Conservation (phyloP, 495 filamentous ascomycete species). For the Podospora pseudoanserina region DNA sequence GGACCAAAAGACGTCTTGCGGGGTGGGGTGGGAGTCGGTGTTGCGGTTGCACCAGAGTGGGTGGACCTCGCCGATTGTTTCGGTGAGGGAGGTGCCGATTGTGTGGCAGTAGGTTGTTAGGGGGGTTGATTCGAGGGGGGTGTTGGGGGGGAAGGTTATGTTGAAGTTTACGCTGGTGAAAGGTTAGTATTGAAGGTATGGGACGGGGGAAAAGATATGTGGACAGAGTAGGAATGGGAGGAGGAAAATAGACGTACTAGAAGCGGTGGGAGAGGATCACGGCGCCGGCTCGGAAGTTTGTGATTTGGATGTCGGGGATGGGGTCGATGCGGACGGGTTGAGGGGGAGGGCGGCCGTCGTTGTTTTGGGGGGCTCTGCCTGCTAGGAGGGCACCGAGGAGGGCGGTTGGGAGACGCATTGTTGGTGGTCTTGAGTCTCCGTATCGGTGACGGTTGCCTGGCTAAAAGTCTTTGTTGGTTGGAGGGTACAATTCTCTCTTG, state of each 20-base stretch:
- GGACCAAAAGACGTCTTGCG: slow-evolving; percentile 22
- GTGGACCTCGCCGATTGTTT: slow-evolving; percentile 15
- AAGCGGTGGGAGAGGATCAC: slow-evolving; percentile 26
- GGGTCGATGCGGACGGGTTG: background rate
- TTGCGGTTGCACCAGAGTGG: slow-evolving; percentile 22
- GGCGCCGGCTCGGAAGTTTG: slow-evolving; percentile 23
- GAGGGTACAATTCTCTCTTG: background rate
- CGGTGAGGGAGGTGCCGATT: slow-evolving; percentile 24
- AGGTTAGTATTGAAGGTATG: background rate
- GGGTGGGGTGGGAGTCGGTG: slow-evolving; percentile 1
- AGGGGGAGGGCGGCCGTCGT: slow-evolving; percentile 2
- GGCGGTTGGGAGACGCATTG: background rate
- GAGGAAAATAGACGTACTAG: slow-evolving; percentile 16
- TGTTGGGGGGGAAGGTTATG: slow-evolving; percentile 15
- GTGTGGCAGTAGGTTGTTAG: slow-evolving; percentile 17
- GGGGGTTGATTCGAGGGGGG: background rate
- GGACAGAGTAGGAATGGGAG: background rate
- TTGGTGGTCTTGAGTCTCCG: background rate
- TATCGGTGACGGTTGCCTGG: background rate
- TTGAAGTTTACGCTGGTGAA: slow-evolving; percentile 25
- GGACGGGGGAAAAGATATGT: background rate
- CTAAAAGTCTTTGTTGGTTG: too few species aligned
- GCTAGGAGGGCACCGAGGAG: background rate
- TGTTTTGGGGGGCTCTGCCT: background rate
- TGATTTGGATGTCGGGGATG: slow-evolving; percentile 24